Conservation (phyloP, 495 filamentous ascomycete genomes). For the Penicillium verhagenii region DNA sequence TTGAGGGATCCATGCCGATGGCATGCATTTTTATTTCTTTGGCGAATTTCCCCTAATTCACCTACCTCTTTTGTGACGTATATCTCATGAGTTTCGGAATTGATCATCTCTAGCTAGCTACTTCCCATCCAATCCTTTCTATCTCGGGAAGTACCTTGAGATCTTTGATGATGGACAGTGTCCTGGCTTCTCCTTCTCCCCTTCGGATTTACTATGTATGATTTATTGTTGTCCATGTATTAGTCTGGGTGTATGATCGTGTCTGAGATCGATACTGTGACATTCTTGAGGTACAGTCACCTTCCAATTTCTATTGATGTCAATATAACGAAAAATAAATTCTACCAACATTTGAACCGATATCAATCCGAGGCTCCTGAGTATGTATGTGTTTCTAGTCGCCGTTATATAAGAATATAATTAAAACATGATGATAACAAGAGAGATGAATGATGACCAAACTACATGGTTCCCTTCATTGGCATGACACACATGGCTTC, state of each 20-base stretch:
- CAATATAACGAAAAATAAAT: too few species aligned
- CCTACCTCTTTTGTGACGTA: slow-evolving; percentile 5
- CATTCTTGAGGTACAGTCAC: neutral
- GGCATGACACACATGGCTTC: neutral
- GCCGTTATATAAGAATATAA: neutral
- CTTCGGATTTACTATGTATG: neutral
- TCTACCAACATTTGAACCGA: too few species aligned
- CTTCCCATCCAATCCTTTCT: slow-evolving; percentile 2
- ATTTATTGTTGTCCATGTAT: neutral
- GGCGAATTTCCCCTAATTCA: slow-evolving; percentile 7
- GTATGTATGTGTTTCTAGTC: neutral
- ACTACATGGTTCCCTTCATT: too few species aligned
- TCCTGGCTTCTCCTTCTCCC: neutral
- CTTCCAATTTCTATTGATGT: too few species aligned
- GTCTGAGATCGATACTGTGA: neutral
- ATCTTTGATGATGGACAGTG: slow-evolving; percentile 1
- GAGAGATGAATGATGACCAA: too few species aligned
- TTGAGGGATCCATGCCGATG: neutral
- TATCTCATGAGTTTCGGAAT: slow-evolving; percentile 7
- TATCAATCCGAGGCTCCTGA: too few species aligned
- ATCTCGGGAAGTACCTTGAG: neutral
- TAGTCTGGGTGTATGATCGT: neutral
- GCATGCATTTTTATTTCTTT: neutral
- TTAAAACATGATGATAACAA: neutral
- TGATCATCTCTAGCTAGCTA: slow-evolving; percentile 7